phyloP scores from a whole-genome alignment of 345 rosid genomes.

The Syzygium aqueum region DNA sequence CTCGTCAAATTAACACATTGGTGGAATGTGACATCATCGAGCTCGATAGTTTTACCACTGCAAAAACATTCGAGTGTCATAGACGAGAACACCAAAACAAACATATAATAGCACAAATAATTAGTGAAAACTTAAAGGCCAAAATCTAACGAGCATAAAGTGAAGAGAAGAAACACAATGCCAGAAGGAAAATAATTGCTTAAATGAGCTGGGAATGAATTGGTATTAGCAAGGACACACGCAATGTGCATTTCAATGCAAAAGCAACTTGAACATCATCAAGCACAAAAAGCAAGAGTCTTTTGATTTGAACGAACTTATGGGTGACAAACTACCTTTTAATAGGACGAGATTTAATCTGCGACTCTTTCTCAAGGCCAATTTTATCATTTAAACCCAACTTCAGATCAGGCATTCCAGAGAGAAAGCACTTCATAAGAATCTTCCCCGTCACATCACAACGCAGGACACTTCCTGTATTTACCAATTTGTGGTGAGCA shows the following conservation, averaged over 20 bases:
- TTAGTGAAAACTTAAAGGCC: background rate
- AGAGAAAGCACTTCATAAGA: constrained; percentile 97
- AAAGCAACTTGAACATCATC: background rate
- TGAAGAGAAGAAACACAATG: background rate
- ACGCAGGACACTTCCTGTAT: constrained; percentile 79
- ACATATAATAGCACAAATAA: background rate
- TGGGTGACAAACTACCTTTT: constrained; percentile 55
- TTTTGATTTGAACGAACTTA: background rate
- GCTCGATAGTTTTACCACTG: constrained; percentile 81
- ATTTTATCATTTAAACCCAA: constrained; percentile 98
- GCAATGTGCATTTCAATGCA: background rate
- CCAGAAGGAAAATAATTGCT: background rate
- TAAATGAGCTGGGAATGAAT: background rate
- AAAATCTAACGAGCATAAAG: background rate
- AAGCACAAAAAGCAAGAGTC: background rate
- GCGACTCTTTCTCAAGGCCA: constrained; percentile 98
- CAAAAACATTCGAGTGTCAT: background rate
- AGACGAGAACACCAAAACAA: background rate
- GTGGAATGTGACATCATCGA: constrained; percentile 98
- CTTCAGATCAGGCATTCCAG: constrained; percentile 99
- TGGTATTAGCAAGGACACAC: background rate
- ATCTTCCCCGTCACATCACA: constrained; percentile 98
- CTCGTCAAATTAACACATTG: constrained; percentile 97
- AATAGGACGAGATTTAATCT: constrained; percentile 87
- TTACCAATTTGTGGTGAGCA: constrained; percentile 7